Percentiles rank a stretch among this genome's conserved stretches.
Conservation (phyloP, 202 grass and related monocot species). For the Dendrocalamus latiflorus region DNA sequence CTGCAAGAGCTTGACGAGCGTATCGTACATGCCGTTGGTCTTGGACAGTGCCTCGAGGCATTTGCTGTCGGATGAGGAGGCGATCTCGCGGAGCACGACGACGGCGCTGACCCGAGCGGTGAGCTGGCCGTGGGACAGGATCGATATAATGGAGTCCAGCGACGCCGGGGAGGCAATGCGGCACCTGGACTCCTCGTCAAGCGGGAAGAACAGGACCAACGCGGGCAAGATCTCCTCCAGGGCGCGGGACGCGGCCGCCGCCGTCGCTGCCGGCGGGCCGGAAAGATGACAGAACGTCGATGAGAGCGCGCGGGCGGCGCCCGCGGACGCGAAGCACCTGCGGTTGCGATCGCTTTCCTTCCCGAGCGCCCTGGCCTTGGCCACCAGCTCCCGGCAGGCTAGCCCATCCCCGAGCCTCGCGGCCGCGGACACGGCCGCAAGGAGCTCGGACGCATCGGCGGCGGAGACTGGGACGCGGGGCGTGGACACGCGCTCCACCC, state of each 20-base stretch:
- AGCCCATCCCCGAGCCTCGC: conserved; percentile 17
- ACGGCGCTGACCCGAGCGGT: conserved; percentile 25
- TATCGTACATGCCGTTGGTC: conserved; percentile 20
- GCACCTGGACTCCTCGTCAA: conserved; percentile 40
- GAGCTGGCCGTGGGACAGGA: conserved; percentile 34
- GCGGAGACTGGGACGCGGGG: conserved; percentile 61
- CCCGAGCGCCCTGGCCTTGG: conserved; percentile 38
- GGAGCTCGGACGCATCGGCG: conserved; percentile 45
- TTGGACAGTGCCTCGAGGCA: conserved; percentile 45
- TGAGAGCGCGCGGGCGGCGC: conserved; percentile 31
- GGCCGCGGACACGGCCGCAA: conserved; percentile 28
- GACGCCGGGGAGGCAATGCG: conserved; percentile 41
- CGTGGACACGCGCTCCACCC: conserved; percentile 70
- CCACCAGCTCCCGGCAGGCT: conserved; percentile 33
- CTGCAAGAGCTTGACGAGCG: conserved; percentile 42
- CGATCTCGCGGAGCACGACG: conserved; percentile 55
- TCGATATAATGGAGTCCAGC: conserved; percentile 38
- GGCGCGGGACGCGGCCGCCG: not conserved
- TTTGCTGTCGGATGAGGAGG: conserved; percentile 36
- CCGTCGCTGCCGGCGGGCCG: not conserved
- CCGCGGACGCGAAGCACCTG: conserved; percentile 30
- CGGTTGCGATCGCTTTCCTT: conserved; percentile 77
- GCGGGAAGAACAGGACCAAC: conserved; percentile 52
- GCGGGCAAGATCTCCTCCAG: conserved; percentile 53
- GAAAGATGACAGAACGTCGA: conserved; percentile 27